Base-by-base conservation (phyloP, 2,329 filamentous ascomycete species). In the Stachybotrys elegans region DNA sequence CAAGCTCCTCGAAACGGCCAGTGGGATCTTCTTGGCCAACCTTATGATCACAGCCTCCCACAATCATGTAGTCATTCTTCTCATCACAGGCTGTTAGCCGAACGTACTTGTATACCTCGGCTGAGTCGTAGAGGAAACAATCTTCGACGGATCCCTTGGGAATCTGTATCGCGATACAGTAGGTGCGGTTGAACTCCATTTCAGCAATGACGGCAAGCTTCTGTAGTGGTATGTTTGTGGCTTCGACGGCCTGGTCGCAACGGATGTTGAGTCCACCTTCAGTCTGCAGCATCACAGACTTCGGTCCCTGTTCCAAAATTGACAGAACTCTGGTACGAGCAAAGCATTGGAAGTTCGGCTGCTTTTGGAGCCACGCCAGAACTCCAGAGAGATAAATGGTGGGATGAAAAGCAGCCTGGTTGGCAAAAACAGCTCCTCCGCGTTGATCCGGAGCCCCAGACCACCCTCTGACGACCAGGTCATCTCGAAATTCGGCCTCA, bases 1-100 rank as follows among this genome's bases (percentile, higher is more conserved):
- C 75, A 4, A 81, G 67, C 50, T 78, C 71, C 2, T 62, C 58
- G 46, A 74, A 78, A 6, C 72, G 69, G 0, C 66, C 67, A 1
- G 61, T 54, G 2, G 70, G 62, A 3, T 68, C 60, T 35, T 72
- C 68, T 49, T 79, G 74, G 0, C 76, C 76, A n/a, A 79, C 75
- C 54, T 77, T 76, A 62, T 81, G 77, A 51, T 80, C 77, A 41
- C 72, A 71, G 2, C 77, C 77, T 6, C 76, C 77, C 6, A 79
- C 67, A 5, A 81, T 61, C 40, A 81, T 54, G 55, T 79, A 80
- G 50, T 79, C 76, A 35, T 77, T 59, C 43, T 71, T 59, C 0
- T 72, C 68, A 43, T 80, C 75, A 52, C 76, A 78, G 0, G 57
- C 61, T 0, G 76, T 79, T 11, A 79, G 55, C 2, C 76, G 71